Evolutionary conservation across 352 stramenopile species (phyloP), one percentile per base, ranked within the genome.

Genomic region (Phytophthora niederhauseri): DNA sequence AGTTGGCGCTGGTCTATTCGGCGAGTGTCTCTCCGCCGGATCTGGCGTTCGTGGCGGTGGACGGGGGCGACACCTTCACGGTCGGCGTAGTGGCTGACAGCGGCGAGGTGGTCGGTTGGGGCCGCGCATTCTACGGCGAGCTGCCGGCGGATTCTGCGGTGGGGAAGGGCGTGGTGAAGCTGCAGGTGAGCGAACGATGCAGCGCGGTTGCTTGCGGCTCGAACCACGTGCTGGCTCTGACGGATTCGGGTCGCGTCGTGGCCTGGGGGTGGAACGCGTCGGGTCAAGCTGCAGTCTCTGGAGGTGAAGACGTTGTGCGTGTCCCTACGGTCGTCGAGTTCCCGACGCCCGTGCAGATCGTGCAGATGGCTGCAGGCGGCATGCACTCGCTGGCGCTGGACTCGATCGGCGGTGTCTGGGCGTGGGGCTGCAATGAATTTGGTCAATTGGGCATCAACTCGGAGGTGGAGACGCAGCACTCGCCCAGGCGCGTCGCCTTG

Each of bases 361-460:
- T 43, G 26, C 14, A 63, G 0, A 50, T 93, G 12, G 78, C 81
- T 34, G 84, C 76, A 8, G 87, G 87, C 15, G 85, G 75, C 9
- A 82, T 61, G 68, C 85, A 95, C 61, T 93, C 88, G 48, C 28
- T 94, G 5, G 83, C 81, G 8, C 38, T 92, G 48, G 78, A 87
- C 54, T 20, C 48, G 9, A 22, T 41, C 24, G 75, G 77, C 1
- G 55, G 60, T 0, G 64, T 82, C 9, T 95, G 80, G 79, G 82
- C 79, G 30, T 95, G 88, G 88, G 87, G 88, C 6, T 64, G 80
- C 49, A 93, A 93, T 60, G 53, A 51, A 6, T 73, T 87, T 19
- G 86, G 86, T 0, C 84, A 95, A 48, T 66, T 93, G 12, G 86
- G 87, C 0, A 50, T 75, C 22, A 48, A n/a, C 6, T 75, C 54